These are phyloP conservation scores for Trichoderma sp. DNA, from an alignment of 2,329 filamentous ascomycete species.

Conservation along the genomic window DNA sequence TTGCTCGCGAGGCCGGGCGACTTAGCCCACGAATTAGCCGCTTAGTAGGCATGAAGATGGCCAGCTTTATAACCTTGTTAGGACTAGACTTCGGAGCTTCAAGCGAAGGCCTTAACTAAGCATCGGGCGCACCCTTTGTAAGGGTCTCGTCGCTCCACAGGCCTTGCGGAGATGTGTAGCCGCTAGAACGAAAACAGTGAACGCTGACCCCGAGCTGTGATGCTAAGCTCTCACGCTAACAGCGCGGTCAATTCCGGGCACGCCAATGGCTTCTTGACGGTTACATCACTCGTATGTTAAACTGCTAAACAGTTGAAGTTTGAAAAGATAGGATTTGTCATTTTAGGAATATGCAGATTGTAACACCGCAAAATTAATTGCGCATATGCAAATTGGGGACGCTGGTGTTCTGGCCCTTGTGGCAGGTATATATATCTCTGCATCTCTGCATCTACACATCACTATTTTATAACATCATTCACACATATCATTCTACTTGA, in stretches of 20 bases:
- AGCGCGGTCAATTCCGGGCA: not conserved
- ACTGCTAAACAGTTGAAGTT: not conserved
- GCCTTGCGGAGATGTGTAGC: not conserved
- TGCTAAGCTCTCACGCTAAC: not conserved
- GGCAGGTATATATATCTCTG: not conserved
- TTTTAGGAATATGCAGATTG: not conserved
- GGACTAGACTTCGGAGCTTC: not conserved
- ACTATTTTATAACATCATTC: not conserved
- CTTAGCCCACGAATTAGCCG: not conserved
- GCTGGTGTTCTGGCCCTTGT: too few species aligned
- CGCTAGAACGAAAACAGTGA: conserved; percentile 8
- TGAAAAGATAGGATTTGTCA: conserved; percentile 3
- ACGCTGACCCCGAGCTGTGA: conserved; percentile 3
- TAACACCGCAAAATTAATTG: not conserved
- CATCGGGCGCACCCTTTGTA: not conserved
- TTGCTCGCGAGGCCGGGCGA: not conserved
- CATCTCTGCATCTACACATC: not conserved
- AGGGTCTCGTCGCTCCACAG: not conserved
- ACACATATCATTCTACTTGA: not conserved
- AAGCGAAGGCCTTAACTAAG: not conserved
- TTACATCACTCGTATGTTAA: not conserved
- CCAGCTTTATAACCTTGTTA: not conserved
- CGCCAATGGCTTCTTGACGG: not conserved
- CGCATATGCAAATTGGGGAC: not conserved
- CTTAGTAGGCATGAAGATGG: not conserved